Evolutionary conservation across 805 yeast species (phyloP), one percentile per base, ranked within the genome.

Genomic region (Sungouiella blattae): DNA sequence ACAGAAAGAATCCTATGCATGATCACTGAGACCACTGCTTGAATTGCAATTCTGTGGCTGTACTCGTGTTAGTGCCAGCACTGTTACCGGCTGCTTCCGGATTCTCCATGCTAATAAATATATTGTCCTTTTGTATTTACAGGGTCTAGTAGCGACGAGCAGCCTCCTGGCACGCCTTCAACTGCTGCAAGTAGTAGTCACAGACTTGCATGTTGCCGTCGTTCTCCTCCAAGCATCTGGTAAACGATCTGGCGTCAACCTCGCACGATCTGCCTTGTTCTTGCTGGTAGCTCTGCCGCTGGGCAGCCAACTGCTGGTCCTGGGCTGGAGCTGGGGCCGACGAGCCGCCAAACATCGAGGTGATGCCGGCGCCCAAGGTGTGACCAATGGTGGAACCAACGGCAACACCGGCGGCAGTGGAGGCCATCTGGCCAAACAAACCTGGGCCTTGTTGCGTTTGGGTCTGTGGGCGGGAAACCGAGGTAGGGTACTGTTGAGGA

Each of bases 321-420:
- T 69, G 75, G n/a, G 73, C 69, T 30, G 75, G 66, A 20, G 71
- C 63, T 6, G 60, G 49, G n/a, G 55, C 44, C 18, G 81, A 70
- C 25, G 86, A 76, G 37, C 95, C 95, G 36, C 95, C 87, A 54
- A 91, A 91, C 76, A 93, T 66, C 33, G 87, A 75, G 33, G 95
- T 80, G 52, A 93, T 69, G 54, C 98, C 98, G 44, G 95, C 95
- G 68, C 97, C 97, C 40, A 91, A 50, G 26, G 97, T 87, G 74
- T 93, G 98, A 44, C 98, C 98, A 36, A 91, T 81, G 43, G 98
- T 83, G 34, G 96, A 87, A 54, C 98, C 98, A 38, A 93, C 97
- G 36, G 98, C 98, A 29, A 93, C 98, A 80, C 98, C 98, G 32
- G 98, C 98, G 37, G 98, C 98, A 32, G 98, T 93, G 31, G 95